These are phyloP conservation scores for Aaosphaeria pasadenensis DNA, from an alignment of 2,329 filamentous ascomycete genomes.

Conservation along the genomic window DNA sequence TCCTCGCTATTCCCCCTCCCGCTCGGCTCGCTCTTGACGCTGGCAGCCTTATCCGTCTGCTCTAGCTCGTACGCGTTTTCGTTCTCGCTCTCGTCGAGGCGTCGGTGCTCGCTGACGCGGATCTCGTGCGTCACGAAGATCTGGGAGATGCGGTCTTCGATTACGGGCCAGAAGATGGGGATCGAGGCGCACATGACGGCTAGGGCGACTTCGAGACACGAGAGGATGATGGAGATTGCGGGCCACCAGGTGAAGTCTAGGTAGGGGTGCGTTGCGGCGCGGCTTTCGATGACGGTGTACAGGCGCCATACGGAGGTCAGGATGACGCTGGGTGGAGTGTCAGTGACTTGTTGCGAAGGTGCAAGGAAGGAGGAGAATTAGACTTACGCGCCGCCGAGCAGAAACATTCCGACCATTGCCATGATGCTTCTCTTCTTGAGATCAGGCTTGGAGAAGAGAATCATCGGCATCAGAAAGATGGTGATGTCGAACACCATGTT, in stretches of 20 bases:
- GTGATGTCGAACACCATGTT: constrained; percentile 37
- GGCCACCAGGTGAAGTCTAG: constrained; percentile 10
- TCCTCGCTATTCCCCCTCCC: constrained; percentile 2
- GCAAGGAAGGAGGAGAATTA: background rate
- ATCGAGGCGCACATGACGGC: constrained; percentile 14
- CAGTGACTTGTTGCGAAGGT: background rate
- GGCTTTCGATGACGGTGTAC: constrained; percentile 20
- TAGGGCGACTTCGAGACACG: constrained; percentile 13
- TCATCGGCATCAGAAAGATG: constrained; percentile 28
- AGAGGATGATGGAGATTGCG: constrained; percentile 10
- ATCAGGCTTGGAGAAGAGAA: constrained; percentile 25
- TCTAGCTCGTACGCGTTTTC: constrained; percentile 21
- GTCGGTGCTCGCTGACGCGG: constrained; percentile 22
- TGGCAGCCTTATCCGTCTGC: constrained; percentile 13
- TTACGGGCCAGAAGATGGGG: constrained; percentile 17
- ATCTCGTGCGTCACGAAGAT: constrained; percentile 27
- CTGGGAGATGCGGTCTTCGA: constrained; percentile 6
- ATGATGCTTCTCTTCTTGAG: constrained; percentile 23
- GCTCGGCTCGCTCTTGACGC: constrained; percentile 16
- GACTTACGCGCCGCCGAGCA: constrained; percentile 27
- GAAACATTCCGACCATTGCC: constrained; percentile 29
- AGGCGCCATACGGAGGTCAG: constrained; percentile 30
- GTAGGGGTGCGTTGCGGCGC: constrained; percentile 28
- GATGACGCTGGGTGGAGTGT: constrained; percentile 19
- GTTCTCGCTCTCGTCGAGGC: constrained; percentile 6